These are phyloP conservation scores for Hygrophoropsis aurantiaca DNA, from an alignment of 768 basidiomycete species.

Conservation along the genomic window DNA sequence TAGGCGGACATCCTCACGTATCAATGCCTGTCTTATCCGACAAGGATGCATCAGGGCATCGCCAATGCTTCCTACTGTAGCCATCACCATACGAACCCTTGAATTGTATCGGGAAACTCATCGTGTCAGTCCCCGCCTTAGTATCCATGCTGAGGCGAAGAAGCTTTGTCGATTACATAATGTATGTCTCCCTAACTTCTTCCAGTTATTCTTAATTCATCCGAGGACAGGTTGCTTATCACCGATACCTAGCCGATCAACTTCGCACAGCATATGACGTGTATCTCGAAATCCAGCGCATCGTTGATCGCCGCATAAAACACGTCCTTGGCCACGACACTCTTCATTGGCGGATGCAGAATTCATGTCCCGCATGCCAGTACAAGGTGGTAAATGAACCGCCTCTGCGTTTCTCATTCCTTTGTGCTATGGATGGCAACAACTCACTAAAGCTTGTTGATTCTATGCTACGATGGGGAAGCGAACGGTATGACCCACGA, in stretches of 20 bases:
- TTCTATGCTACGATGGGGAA: too few species aligned
- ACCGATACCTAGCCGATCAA: too few species aligned
- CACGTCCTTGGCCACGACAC: conserved; percentile 24
- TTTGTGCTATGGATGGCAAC: too few species aligned
- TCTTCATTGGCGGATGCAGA: conserved; percentile 32
- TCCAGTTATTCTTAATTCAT: conserved; percentile 3
- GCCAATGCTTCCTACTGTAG: conserved; percentile 10
- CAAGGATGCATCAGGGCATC: not conserved
- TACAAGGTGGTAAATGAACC: too few species aligned
- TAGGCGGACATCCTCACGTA: too few species aligned
- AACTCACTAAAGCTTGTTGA: too few species aligned
- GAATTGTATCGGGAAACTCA: conserved; percentile 17
- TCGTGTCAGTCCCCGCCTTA: conserved; percentile 15
- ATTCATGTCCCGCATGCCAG: conserved; percentile 37
- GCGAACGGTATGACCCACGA: too few species aligned
- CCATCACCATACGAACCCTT: conserved; percentile 21
- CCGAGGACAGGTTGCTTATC: conserved; percentile 27
- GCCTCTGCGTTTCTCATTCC: too few species aligned
- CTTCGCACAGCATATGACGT: conserved; percentile 38
- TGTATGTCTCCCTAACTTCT: conserved; percentile 8
- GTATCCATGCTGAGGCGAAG: conserved; percentile 24
- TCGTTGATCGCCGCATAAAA: conserved; percentile 18
- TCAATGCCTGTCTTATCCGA: too few species aligned
- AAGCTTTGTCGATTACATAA: conserved; percentile 23
- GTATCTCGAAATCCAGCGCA: conserved; percentile 28